A percentile compares a stretch with the other conserved stretches of the same genome.
phyloP scores from a whole-genome alignment of 1,284 basidiomycete species.

The Albatrellus sp. region DNA sequence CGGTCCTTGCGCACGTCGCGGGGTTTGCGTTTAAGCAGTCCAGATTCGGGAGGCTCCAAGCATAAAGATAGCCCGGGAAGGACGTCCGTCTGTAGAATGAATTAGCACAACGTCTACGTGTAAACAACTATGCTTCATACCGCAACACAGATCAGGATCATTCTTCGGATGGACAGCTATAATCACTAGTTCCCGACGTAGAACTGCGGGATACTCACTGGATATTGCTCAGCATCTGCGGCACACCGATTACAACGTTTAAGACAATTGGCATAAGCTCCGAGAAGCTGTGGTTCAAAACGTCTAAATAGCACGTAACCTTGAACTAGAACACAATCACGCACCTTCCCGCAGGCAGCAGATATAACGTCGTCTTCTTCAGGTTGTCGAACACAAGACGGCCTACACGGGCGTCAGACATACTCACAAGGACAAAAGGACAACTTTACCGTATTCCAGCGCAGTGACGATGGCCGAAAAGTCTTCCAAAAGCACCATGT shows the following conservation, averaged over 20 bases:
- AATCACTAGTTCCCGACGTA: too few relatives aligned
- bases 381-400: slow-evolving; percentile 63
- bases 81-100: slow-evolving; percentile 29
- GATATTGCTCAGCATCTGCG: slow-evolving; percentile 38
- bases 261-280: slow-evolving; percentile 62
- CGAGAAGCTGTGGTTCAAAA: slow-evolving; percentile 29
- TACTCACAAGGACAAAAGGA: slow-evolving; percentile 2
- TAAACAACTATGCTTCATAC: slow-evolving; percentile 6
- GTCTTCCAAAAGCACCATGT: slow-evolving; percentile 34
- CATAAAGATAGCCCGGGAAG: slow-evolving; percentile 37
- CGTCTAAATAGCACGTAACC: neutral
- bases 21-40: slow-evolving; percentile 46
- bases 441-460: slow-evolving; percentile 31
- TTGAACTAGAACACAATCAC: neutral
- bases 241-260: slow-evolving; percentile 32
- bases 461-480: slow-evolving; percentile 37
- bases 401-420: slow-evolving; percentile 18
- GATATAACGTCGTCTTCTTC: slow-evolving; percentile 38
- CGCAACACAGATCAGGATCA: slow-evolving; percentile 47
- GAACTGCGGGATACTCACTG: slow-evolving; percentile 22
- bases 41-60: slow-evolving; percentile 41
- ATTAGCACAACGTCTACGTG: neutral
- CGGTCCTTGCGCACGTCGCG: slow-evolving; percentile 47
- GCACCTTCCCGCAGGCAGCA: slow-evolving; percentile 33
- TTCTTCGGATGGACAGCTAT: slow-evolving; percentile 15